A percentile compares a stretch with the other conserved stretches of the same genome.
Evolutionary conservation across 1,139 yeast species (phyloP).

Genomic region (Maudiozyma humilis): DNA sequence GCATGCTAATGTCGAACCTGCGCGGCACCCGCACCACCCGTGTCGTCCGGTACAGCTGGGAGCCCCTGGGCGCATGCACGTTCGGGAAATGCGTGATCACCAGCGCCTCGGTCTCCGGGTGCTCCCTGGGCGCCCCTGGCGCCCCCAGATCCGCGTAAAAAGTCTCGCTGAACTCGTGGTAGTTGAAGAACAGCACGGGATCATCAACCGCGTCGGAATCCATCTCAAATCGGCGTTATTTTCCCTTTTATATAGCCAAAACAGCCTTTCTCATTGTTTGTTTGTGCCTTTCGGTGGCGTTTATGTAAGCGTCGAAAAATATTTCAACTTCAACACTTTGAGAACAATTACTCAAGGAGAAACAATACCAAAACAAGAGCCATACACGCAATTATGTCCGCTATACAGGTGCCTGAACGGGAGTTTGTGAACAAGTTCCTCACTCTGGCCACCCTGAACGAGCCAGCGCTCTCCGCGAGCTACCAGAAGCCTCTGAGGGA

Average conservation of each 20-base stretch:
- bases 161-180: constrained; percentile 48
- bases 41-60: constrained; percentile 34
- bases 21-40: constrained; percentile 62
- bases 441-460: constrained; percentile 27
- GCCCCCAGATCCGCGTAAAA: constrained; percentile 29
- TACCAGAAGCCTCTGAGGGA: constrained; percentile 27
- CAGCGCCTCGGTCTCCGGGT: constrained; percentile 32
- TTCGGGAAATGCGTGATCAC: constrained; percentile 64
- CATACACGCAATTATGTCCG: constrained; percentile 3
- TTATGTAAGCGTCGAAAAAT: too few relatives aligned
- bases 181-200: constrained; percentile 55
- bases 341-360: too few relatives aligned
- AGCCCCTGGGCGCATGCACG: constrained; percentile 33
- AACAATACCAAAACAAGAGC: too few relatives aligned
- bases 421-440: constrained; percentile 29
- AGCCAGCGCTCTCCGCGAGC: constrained; percentile 21
- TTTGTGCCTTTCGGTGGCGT: too few relatives aligned
- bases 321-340: too few relatives aligned
- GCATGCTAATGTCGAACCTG: constrained; percentile 31
- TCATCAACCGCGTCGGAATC: too few relatives aligned
- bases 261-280: too few relatives aligned
- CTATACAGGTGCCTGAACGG: constrained; percentile 12
- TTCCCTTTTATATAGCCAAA: too few relatives aligned
- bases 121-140: constrained; percentile 15
- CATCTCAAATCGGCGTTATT: not conserved